Evolutionary conservation across 768 basidiomycete species (phyloP).

Genomic region (Termitomyces sp.): DNA sequence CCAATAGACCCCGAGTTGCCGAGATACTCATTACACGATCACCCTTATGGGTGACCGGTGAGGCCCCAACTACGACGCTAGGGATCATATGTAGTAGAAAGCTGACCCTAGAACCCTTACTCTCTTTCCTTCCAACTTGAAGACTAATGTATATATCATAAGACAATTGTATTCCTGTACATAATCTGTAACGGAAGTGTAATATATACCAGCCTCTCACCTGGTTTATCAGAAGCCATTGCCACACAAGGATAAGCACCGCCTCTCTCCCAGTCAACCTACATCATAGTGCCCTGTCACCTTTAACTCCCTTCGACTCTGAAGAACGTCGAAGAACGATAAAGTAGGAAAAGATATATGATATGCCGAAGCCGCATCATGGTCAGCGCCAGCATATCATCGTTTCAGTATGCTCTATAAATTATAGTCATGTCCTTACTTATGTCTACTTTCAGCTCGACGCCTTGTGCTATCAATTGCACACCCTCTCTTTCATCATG

Average conservation of each 20-base stretch:
- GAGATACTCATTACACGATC: slow-evolving; percentile 13
- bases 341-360: slow-evolving; percentile 25
- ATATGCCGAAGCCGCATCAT: slow-evolving; percentile 62
- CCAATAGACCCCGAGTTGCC: slow-evolving; percentile 14
- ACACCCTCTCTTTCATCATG: slow-evolving; percentile 73
- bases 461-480: slow-evolving; percentile 66
- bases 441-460: slow-evolving; percentile 49
- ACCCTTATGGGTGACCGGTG: background rate
- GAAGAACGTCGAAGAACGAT: background rate
- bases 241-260: slow-evolving; percentile 14
- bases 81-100: background rate
- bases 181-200: background rate
- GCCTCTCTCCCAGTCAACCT: too few species aligned
- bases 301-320: background rate
- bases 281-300: too few species aligned
- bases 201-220: too few species aligned
- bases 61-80: background rate
- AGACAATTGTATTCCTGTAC: background rate
- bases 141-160: background rate
- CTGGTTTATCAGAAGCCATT: slow-evolving; percentile 6
- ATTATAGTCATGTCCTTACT: slow-evolving; percentile 1
- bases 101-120: background rate
- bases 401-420: slow-evolving; percentile 41
- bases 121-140: background rate
- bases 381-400: slow-evolving; percentile 70